Percentiles rank a stretch among this genome's conserved stretches.
These are phyloP conservation scores for Murraya koenigii DNA, from an alignment of 345 rosid species.

Conservation along the genomic window DNA sequence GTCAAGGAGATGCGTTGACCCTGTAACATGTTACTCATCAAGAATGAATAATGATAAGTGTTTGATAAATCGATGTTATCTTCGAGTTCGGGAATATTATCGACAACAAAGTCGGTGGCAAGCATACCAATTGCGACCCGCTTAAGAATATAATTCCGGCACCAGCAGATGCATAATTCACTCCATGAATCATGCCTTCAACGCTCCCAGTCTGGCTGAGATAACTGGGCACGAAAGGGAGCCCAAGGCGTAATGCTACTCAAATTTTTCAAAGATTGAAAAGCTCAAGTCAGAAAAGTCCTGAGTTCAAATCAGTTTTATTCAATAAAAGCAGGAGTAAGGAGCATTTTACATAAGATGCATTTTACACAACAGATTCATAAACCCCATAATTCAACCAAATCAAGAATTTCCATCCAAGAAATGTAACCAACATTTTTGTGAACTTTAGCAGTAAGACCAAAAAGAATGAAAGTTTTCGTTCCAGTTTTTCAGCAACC, in stretches of 20 bases:
- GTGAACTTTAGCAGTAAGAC: not conserved
- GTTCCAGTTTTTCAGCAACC: conserved; percentile 3
- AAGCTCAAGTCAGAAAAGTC: not conserved
- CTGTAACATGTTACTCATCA: conserved; percentile 28
- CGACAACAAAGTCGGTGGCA: not conserved
- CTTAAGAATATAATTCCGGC: conserved; percentile 86
- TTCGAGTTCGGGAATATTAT: not conserved
- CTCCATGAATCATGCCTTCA: conserved; percentile 69
- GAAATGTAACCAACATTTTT: not conserved
- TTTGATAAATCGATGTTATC: not conserved
- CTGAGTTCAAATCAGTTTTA: not conserved
- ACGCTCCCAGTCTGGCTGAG: conserved; percentile 67
- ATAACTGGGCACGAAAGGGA: conserved; percentile 85
- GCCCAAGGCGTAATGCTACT: conserved; percentile 68
- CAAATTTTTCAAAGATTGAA: not conserved
- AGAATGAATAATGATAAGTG: not conserved
- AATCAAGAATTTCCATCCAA: not conserved
- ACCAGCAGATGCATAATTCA: conserved; percentile 85
- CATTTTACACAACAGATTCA: not conserved
- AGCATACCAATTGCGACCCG: conserved; percentile 74
- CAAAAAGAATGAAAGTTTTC: not conserved
- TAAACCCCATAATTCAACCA: not conserved
- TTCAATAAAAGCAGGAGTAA: not conserved
- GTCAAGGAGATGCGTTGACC: conserved; percentile 84
- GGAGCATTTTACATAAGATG: not conserved